phyloP scores from a whole-genome alignment of 1,139 yeast genomes.

The Diutina mesorugosa region DNA sequence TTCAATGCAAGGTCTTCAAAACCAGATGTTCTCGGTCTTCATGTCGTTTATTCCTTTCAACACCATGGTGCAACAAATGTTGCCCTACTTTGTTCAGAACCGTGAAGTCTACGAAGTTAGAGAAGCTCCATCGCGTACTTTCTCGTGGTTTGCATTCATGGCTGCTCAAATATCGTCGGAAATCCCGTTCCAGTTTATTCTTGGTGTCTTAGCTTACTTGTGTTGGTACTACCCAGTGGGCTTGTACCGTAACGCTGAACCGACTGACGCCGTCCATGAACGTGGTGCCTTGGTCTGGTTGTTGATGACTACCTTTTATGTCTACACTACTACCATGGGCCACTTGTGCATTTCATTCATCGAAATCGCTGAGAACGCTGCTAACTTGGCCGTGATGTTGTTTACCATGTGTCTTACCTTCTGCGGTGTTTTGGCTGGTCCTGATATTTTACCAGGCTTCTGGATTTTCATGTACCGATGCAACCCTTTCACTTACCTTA shows the following conservation, averaged over 20 bases:
- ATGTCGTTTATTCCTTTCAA: conserved; percentile 2
- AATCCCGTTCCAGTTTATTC: conserved; percentile 15
- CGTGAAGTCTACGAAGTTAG: conserved; percentile 2
- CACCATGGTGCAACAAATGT: conserved; percentile 3
- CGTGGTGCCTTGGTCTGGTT: conserved; percentile 11
- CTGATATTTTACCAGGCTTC: conserved; percentile 34
- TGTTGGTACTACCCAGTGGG: conserved; percentile 82
- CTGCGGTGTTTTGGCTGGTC: conserved; percentile 47
- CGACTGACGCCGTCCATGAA: conserved; percentile 5
- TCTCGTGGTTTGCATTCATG: conserved; percentile 2
- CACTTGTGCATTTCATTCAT: conserved; percentile 25
- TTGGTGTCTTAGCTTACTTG: conserved; percentile 56
- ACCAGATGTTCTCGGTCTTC: conserved; percentile 5
- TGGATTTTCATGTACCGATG: conserved; percentile 47
- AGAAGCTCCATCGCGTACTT: conserved; percentile 1
- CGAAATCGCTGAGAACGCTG: conserved; percentile 28
- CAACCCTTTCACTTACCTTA: conserved; percentile 44
- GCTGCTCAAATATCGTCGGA: conserved; percentile 1
- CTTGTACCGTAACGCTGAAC: conserved; percentile 40
- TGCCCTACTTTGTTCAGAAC: conserved; percentile 2
- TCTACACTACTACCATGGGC: conserved; percentile 30
- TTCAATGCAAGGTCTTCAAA: conserved; percentile 10
- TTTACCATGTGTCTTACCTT: conserved; percentile 25
- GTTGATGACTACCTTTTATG: conserved; percentile 29
- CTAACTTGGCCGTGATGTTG: conserved; percentile 33